Base-by-base conservation (phyloP, 345 rosid genomes). In the Brassica incana region DNA sequence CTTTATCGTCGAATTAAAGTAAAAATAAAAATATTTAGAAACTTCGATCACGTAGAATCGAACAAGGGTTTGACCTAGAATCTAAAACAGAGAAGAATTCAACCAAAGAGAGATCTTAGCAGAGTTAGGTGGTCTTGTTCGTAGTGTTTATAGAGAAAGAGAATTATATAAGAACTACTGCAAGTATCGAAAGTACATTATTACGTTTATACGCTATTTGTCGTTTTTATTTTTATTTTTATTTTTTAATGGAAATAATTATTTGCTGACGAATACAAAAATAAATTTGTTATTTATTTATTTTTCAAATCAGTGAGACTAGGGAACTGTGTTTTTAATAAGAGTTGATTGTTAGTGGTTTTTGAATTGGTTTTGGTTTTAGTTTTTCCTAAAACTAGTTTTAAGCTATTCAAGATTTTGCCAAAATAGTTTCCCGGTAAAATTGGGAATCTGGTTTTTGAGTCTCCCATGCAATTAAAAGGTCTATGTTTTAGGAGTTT, bases 51-150 rank as follows among this genome's bases (percentile, higher is more conserved):
- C 66, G 14, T 71, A 71, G 15, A 67, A 27, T 6, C 27, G 77
- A 65, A 56, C 72, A 58, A 78, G 23, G 3, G 43, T 63, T 78
- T 72, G 76, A 78, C 81, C 48, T 65, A 8, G 62, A 78, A 78
- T 72, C 62, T 58, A 4, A 16, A 56, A 54, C 14, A 32, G 18
- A 78, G 60, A 72, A 64, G 58, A 78, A 65, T 71, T 78, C 77
- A 54, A 69, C 30, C 20, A 56, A 18, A 5, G 16, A 54, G 59
- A 71, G 76, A 63, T 63, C 65, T 67, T 61, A 10, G 40, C 6
- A 25, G 10, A 30, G 60, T 73, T 43, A 10, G 73, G 23, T 25
- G 80, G 52, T 70, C 8, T 62, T 77, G 58, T 63, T n/a, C 3
- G 58, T 38, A 20, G 4, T 64, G 65, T 71, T 63, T 63, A n/a